These are phyloP conservation scores for Camelina sativa DNA, from an alignment of 345 rosid species.

Conservation along the genomic window DNA sequence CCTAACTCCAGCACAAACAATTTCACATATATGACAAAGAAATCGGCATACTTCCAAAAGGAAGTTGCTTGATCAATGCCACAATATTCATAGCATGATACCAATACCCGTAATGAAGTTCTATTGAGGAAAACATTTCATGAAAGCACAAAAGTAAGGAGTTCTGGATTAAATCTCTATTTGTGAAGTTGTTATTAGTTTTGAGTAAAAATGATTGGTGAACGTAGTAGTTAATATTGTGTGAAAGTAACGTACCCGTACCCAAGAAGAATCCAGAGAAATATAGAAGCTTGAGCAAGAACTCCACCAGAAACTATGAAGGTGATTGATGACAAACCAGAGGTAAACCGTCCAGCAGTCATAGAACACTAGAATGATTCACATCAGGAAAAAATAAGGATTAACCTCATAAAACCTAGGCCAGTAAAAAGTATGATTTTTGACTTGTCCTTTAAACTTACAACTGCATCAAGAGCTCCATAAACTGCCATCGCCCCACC, in stretches of 20 bases:
- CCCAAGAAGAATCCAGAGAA: constrained; percentile 70
- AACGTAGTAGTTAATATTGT: too few relatives aligned
- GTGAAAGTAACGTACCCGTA: constrained; percentile 55
- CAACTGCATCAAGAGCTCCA: constrained; percentile 88
- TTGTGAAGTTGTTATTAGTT: not conserved
- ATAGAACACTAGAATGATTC: constrained; percentile 67
- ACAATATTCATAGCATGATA: not conserved
- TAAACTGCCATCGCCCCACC: constrained; percentile 94
- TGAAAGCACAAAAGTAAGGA: not conserved
- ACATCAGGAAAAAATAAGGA: constrained; percentile 12
- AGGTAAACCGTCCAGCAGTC: constrained; percentile 70
- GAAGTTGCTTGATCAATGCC: constrained; percentile 16
- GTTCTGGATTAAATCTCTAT: not conserved
- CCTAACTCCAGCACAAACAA: not conserved
- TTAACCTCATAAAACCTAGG: not conserved
- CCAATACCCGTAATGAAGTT: not conserved
- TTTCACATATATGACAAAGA: constrained; percentile 22
- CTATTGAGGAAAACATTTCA: not conserved
- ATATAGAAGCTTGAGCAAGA: constrained; percentile 72
- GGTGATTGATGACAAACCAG: constrained; percentile 53
- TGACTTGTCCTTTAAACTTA: constrained; percentile 52
- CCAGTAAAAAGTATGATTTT: not conserved
- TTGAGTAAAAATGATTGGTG: not conserved
- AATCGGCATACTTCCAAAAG: not conserved
- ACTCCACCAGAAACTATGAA: constrained; percentile 57